Conservation (phyloP, 495 filamentous ascomycete genomes). For the Penicillium taxi region DNA sequence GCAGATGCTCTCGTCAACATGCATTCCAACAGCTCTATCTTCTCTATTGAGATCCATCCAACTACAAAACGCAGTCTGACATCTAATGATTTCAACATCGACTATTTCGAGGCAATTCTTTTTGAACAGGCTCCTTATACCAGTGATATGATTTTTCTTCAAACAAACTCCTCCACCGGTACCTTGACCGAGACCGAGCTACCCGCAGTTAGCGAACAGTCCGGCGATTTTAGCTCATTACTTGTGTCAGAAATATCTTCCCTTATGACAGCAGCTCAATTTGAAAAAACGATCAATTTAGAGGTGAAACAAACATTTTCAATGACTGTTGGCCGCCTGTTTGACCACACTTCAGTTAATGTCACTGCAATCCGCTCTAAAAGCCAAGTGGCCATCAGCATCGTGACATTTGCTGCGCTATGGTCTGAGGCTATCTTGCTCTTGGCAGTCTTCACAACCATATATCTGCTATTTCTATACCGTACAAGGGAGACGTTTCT, state of each 20-base stretch:
- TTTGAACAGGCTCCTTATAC: conserved; percentile 31
- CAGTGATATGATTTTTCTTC: conserved; percentile 33
- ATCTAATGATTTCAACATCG: conserved; percentile 24
- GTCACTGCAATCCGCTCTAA: conserved; percentile 18
- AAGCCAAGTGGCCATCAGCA: conserved; percentile 26
- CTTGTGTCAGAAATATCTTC: conserved; percentile 27
- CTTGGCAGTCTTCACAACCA: conserved; percentile 16
- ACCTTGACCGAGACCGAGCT: conserved; percentile 27
- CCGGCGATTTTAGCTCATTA: conserved; percentile 29
- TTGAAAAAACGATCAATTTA: conserved; percentile 23
- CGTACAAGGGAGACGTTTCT: conserved; percentile 28
- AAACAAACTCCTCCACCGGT: conserved; percentile 24
- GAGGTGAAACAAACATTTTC: conserved; percentile 32
- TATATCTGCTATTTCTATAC: conserved; percentile 27
- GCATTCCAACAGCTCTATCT: conserved; percentile 38
- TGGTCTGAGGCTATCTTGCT: conserved; percentile 29
- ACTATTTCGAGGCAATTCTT: conserved; percentile 29
- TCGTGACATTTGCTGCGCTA: conserved; percentile 27
- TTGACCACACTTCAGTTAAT: conserved; percentile 20
- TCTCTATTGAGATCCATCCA: conserved; percentile 14
- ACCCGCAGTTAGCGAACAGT: conserved; percentile 30
- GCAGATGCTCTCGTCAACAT: conserved; percentile 27
- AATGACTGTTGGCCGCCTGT: conserved; percentile 29
- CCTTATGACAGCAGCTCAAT: conserved; percentile 26
- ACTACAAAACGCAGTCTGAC: conserved; percentile 17